Evolutionary conservation across 169 alveolate genomes (phyloP).

Genomic region (Perkinsus marinus): DNA sequence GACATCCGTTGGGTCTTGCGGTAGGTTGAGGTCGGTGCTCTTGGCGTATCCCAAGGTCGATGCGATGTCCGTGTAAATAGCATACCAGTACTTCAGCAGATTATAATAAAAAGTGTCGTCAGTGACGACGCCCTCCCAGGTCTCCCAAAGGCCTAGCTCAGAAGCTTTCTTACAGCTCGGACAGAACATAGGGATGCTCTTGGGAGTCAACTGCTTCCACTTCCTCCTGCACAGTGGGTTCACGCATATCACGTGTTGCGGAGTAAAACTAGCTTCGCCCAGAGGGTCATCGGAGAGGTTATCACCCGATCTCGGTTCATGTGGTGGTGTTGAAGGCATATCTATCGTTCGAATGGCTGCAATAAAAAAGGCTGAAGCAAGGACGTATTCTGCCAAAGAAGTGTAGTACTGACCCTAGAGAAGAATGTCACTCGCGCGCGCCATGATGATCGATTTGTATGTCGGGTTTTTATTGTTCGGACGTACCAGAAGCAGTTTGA

Average conservation of each 20-base stretch:
- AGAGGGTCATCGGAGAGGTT: too few species aligned
- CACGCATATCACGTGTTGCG: background rate
- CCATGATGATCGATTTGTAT: background rate
- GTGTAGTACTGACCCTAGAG: background rate
- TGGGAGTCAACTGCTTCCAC: background rate
- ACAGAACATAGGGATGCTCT: background rate
- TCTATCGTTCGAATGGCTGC: background rate
- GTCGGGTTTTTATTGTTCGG: background rate
- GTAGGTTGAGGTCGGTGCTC: background rate
- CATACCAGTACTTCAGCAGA: background rate
- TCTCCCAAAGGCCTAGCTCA: background rate
- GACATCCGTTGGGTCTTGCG: background rate
- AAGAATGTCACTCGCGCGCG: background rate
- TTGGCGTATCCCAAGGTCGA: background rate
- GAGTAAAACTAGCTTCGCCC: background rate
- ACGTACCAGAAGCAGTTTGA: background rate
- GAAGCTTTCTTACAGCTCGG: background rate
- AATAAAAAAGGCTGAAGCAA: background rate
- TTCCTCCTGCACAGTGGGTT: background rate
- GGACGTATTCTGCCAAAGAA: background rate
- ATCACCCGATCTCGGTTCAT: background rate
- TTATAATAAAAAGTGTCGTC: background rate
- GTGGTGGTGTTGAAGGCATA: background rate
- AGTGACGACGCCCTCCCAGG: background rate
- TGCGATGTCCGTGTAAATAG: background rate